A percentile compares a stretch with the other conserved stretches of the same genome.
Conservation (phyloP, 192 early-diverging fungal genomes). For the Umbelopsis ramanniana region DNA sequence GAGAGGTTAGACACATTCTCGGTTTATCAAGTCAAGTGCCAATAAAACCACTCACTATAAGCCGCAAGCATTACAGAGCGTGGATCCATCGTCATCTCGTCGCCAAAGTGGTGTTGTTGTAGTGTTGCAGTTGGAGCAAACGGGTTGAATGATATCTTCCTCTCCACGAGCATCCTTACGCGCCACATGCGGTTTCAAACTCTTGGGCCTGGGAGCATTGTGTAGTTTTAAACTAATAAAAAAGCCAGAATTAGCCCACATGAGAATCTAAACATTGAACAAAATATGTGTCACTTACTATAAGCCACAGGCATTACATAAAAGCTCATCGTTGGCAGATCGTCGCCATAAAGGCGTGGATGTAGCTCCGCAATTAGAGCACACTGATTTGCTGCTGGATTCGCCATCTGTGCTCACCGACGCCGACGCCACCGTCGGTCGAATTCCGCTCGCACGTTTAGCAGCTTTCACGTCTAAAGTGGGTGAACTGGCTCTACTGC, state of each 20-base stretch:
- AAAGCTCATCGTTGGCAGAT: constrained; percentile 78
- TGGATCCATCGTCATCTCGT: constrained; percentile 59
- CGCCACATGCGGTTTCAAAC: constrained; percentile 76
- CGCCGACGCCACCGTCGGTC: constrained; percentile 5
- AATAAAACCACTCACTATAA: constrained; percentile 49
- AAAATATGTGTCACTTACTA: constrained; percentile 61
- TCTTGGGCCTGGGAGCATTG: constrained; percentile 77
- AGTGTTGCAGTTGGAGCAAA: constrained; percentile 75
- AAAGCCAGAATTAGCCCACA: no score
- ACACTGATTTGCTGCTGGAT: constrained; percentile 44
- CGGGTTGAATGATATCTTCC: constrained; percentile 44
- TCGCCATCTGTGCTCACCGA: constrained; percentile 20
- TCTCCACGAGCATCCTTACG: constrained; percentile 51
- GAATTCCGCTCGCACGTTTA: neutral
- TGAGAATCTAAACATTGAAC: no score
- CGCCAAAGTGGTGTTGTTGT: constrained; percentile 96
- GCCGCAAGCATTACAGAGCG: constrained; percentile 63
- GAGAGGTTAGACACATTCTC: neutral
- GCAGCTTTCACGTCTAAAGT: neutral
- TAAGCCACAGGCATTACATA: constrained; percentile 98
- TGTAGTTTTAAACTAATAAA: constrained; percentile 74
- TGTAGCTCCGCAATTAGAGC: constrained; percentile 78
- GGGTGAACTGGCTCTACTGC: constrained; percentile 20
- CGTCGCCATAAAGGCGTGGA: constrained; percentile 94
- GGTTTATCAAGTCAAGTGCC: no score